Evolutionary conservation across 495 filamentous ascomycete species (phyloP), one percentile per base, ranked within the genome.

Genomic region (Tetracladium marchalianum): DNA sequence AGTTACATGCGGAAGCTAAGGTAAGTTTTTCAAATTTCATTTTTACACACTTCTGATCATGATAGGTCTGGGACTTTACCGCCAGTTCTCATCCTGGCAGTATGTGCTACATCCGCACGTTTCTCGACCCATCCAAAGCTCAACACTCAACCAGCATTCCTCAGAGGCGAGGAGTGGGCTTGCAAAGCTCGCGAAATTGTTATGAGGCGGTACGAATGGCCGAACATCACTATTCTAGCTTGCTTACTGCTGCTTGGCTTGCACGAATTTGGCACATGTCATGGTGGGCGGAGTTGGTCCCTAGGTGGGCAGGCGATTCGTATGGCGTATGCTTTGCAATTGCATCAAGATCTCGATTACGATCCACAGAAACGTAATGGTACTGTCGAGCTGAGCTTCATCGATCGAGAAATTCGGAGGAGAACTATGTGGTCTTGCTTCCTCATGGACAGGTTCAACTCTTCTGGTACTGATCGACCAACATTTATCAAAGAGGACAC

Each of bases 391-490:
- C 70, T 98, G 35, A 95, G 85, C 56, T 86, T 87, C 55, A 92
- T 88, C 11, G 92, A 98, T 63, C 80, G 85, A 31, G 92, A 98
- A 60, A 95, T 96, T 33, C 72, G 92, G 44, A 73, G 90, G 47
- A 75, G 92, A 43, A 93, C 87, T 5, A 96, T 98, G 90, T 98
- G 92, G 92, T 85, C 89, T 17, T 95, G 89, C 60, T 95, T 90
- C 56, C 59, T 93, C 49, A 95, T 98, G 92, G 92, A 98, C 62
- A 80, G 90, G 0, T 96, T 95, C 65, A 96, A 89, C 63, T 94
- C 90, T 2, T 95, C 90, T 2, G 92, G 92, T 11, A 95, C 90
- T 22, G 89, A 95, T 55, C 77, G 92, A 43, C 92, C 92, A 41
- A 84, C 84, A n/a, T 90, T 93, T 56, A 84, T 90, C 31, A 81